A percentile compares a stretch with the other conserved stretches of the same genome.
Evolutionary conservation across 2,329 filamentous ascomycete species (phyloP).

Genomic region (Neonectria punicea): DNA sequence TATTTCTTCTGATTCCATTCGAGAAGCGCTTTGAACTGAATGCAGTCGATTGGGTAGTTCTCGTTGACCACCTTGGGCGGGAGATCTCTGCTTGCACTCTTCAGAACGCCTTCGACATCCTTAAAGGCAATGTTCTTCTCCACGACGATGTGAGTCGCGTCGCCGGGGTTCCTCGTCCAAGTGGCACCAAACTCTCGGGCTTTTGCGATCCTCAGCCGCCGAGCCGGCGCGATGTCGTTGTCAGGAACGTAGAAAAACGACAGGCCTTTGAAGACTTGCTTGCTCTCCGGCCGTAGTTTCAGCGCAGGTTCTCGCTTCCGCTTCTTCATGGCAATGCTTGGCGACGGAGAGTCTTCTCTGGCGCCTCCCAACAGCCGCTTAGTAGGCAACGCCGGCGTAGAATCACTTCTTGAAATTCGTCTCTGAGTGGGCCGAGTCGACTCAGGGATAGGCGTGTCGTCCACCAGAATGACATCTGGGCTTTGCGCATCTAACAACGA

Average conservation of each 20-base stretch:
- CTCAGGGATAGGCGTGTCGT: conserved; percentile 45
- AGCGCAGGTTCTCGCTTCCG: conserved; percentile 56
- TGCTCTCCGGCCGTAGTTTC: conserved; percentile 59
- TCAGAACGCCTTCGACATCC: conserved; percentile 66
- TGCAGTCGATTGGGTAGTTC: conserved; percentile 75
- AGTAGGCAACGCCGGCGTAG: conserved; percentile 44
- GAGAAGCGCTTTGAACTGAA: conserved; percentile 66
- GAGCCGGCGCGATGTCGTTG: conserved; percentile 74
- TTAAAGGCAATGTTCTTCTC: conserved; percentile 74
- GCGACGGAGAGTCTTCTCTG: conserved; percentile 40
- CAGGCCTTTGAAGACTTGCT: conserved; percentile 70
- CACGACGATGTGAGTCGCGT: conserved; percentile 82
- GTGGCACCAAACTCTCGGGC: conserved; percentile 78
- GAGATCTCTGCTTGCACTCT: conserved; percentile 29
- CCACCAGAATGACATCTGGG: conserved; percentile 35
- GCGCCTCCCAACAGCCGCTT: conserved; percentile 19
- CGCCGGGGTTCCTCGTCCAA: conserved; percentile 70
- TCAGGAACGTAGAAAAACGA: conserved; percentile 84
- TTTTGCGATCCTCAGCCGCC: conserved; percentile 78
- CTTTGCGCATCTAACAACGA: conserved; percentile 32
- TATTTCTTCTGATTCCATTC: conserved; percentile 71
- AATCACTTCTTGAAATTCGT: conserved; percentile 41
- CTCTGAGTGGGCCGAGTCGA: conserved; percentile 32
- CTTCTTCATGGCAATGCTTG: conserved; percentile 50
- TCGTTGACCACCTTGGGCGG: conserved; percentile 71